Base-by-base conservation (phyloP, 371 early-diverging fungal genomes). In the Mucor circinelloides region DNA sequence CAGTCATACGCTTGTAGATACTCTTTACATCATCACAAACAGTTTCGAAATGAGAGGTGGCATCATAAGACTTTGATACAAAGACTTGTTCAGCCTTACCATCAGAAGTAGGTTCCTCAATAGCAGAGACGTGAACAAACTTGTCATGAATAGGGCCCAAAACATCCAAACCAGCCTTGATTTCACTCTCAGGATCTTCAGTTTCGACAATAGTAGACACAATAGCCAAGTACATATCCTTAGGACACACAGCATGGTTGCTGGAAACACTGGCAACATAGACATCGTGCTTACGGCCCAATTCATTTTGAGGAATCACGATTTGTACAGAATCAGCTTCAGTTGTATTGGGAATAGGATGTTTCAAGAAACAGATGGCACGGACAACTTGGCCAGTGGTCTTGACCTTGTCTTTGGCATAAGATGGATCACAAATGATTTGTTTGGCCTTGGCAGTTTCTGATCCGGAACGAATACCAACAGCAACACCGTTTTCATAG, bases 21-120 rank as follows among this genome's bases (percentile, higher is more conserved):
- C 88, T 86, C 85, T 95, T 94, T 67, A 99, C 95, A 80, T 99
- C 99, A 60, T 93, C 91, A 77, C 95, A 98, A 27, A 97, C 94
- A 58, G 98, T 94, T 80, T 97, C 99, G 89, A 99, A 99, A 89
- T 99, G 98, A 23, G 96, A 93, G 6, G 99, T 95, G 38, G 99
- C 98, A 86, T 99, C 99, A 73, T 98, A 99, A 42, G 94, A 94
- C 71, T 92, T 93, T 57, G 97, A 91, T 55, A 99, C 86, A 77
- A 92, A 99, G 50, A 96, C 89, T 68, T 93, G 86, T 64, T 95
- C 94, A 12, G 77, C 72, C n/a, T 76, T 83, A 56, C 98, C 98
- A 70, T 96, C 94, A 4, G 87, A 81, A 25, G 84, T 60, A 28
- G 99, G 99, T 76, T 91, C 97, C 58, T 87, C 89, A 46, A 98